Percentiles rank a stretch among this genome's conserved stretches.
Evolutionary conservation across 768 basidiomycete genomes (phyloP).

Genomic region (Favolaschia claudopus): DNA sequence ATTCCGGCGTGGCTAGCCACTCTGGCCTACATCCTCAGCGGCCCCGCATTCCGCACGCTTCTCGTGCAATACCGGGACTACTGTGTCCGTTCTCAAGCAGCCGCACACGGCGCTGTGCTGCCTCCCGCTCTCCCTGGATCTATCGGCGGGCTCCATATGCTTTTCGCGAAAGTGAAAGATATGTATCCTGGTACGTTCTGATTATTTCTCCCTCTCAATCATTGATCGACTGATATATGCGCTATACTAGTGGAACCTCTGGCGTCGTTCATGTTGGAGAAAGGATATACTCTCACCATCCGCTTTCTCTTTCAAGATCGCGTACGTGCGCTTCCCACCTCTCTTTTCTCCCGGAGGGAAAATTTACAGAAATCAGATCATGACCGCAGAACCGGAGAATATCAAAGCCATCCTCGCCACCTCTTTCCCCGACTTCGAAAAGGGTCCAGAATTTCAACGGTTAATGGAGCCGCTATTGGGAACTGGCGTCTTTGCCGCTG

Average conservation of each 20-base stretch:
- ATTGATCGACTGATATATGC: neutral
- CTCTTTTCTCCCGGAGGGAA: neutral
- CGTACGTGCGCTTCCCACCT: neutral
- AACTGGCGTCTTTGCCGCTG: slow-evolving; percentile 66
- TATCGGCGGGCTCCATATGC: slow-evolving; percentile 13
- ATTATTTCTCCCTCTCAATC: neutral
- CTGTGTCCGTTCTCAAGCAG: slow-evolving; percentile 3
- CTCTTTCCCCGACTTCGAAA: slow-evolving; percentile 54
- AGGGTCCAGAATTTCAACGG: slow-evolving; percentile 39
- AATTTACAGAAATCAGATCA: slow-evolving; percentile 39
- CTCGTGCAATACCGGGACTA: slow-evolving; percentile 11
- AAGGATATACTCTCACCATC: slow-evolving; percentile 9
- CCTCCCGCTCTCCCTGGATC: neutral
- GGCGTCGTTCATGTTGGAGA: neutral
- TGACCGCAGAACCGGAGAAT: slow-evolving; percentile 55
- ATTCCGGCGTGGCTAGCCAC: neutral
- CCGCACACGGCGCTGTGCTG: slow-evolving; percentile 5
- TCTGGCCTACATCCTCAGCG: slow-evolving; percentile 11
- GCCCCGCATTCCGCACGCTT: neutral
- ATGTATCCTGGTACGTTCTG: slow-evolving; percentile 15
- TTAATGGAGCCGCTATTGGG: slow-evolving; percentile 50
- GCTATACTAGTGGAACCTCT: neutral
- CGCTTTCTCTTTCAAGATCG: slow-evolving; percentile 15
- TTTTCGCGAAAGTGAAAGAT: slow-evolving; percentile 9
- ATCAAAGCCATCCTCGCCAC: slow-evolving; percentile 58